These are phyloP conservation scores for Gloeopeniophorella convolvens DNA, from an alignment of 768 basidiomycete genomes.

Conservation along the genomic window DNA sequence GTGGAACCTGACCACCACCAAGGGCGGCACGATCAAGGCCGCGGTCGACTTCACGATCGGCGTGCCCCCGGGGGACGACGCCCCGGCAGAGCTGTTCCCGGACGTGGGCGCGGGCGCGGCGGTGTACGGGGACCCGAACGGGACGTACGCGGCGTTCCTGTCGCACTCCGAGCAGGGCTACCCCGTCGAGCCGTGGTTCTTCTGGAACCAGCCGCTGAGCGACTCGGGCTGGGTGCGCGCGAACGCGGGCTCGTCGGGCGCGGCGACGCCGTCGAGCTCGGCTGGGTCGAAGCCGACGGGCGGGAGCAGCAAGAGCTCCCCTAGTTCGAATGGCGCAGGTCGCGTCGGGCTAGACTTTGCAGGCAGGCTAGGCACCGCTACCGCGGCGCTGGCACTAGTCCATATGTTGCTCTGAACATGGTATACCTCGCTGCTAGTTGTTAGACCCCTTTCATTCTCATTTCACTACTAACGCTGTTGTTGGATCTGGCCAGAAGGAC, in stretches of 20 bases:
- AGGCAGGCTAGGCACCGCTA: no score
- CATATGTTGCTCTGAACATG: no score
- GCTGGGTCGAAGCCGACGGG: background rate
- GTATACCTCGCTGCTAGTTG: no score
- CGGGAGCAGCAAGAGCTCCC: no score
- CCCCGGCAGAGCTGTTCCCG: slow-evolving; percentile 22
- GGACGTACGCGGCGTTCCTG: slow-evolving; percentile 24
- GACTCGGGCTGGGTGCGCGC: slow-evolving; percentile 2
- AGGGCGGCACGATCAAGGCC: slow-evolving; percentile 25
- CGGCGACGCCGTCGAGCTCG: background rate
- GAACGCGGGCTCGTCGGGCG: background rate
- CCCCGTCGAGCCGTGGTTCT: slow-evolving; percentile 12
- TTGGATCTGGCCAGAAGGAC: no score
- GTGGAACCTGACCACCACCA: slow-evolving; percentile 24
- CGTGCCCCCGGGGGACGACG: slow-evolving; percentile 16
- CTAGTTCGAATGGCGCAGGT: no score
- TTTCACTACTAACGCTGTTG: no score
- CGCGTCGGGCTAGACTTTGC: no score
- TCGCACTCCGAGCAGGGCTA: background rate
- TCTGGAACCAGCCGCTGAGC: slow-evolving; percentile 14
- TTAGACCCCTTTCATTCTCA: no score
- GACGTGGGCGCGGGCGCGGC: slow-evolving; percentile 24
- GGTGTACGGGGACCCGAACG: slow-evolving; percentile 28
- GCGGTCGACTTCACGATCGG: slow-evolving; percentile 29
- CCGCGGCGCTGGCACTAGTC: no score